Percentiles rank a stretch among this genome's conserved stretches.
Conservation (phyloP, 768 basidiomycete genomes). For the Ramaria sp. region DNA sequence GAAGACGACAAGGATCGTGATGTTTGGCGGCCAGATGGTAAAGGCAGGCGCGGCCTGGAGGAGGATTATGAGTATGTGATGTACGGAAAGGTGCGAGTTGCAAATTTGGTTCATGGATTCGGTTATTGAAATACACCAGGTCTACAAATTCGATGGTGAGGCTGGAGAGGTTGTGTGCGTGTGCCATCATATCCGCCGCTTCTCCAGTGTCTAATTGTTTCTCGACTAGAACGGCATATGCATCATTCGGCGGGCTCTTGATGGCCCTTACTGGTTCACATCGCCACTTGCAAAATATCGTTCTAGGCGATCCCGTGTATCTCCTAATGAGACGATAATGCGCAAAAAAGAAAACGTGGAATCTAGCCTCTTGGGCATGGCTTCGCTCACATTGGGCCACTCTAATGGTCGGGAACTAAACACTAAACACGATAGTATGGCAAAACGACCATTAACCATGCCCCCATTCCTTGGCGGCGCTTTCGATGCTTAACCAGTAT, state of each 20-base stretch:
- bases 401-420: background rate
- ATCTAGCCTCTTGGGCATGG: background rate
- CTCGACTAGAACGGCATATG: slow-evolving; percentile 73
- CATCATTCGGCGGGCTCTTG: slow-evolving; percentile 91
- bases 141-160: slow-evolving; percentile 93
- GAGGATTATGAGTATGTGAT: slow-evolving; percentile 99
- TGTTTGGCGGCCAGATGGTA: slow-evolving; percentile 80
- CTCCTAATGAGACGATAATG: slow-evolving; percentile 70
- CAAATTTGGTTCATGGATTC: background rate
- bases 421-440: background rate
- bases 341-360: background rate
- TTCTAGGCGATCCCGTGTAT: slow-evolving; percentile 89
- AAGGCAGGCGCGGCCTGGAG: slow-evolving; percentile 71
- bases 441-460: background rate
- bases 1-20: slow-evolving; percentile 67
- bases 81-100: slow-evolving; percentile 79
- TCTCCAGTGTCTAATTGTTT: slow-evolving; percentile 9
- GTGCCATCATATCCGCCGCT: background rate
- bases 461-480: slow-evolving; percentile 29
- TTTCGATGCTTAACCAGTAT: slow-evolving; percentile 59
- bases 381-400: background rate
- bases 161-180: slow-evolving; percentile 76
- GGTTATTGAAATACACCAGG: slow-evolving; percentile 33
- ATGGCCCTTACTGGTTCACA: slow-evolving; percentile 90
- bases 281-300: slow-evolving; percentile 85